These are phyloP conservation scores for Candida incommunis DNA, from an alignment of 805 yeast species.

Conservation along the genomic window DNA sequence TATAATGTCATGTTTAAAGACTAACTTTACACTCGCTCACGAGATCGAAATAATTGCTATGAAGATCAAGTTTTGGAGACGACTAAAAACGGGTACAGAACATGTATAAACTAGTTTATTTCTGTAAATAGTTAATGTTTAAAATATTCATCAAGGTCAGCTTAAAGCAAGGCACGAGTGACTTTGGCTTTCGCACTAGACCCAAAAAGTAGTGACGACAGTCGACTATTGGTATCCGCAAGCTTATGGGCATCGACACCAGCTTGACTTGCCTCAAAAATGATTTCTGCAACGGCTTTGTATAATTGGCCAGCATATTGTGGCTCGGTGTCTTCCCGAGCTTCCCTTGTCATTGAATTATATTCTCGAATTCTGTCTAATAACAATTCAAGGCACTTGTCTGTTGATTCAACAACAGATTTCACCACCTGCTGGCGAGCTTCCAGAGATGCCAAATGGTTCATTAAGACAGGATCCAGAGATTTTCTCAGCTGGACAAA, in stretches of 20 bases:
- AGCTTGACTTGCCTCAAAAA: background rate
- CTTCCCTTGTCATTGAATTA: background rate
- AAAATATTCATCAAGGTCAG: too few relatives aligned
- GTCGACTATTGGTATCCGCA: background rate
- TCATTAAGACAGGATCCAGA: background rate
- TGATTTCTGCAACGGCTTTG: background rate
- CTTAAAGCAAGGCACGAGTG: too few relatives aligned
- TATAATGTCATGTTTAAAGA: too few relatives aligned
- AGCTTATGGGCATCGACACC: background rate
- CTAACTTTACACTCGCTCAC: too few relatives aligned
- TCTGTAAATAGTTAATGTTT: too few relatives aligned
- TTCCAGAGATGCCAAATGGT: background rate
- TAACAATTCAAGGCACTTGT: background rate
- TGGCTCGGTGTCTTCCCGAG: background rate
- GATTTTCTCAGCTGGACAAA: background rate
- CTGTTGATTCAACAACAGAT: background rate
- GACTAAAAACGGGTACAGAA: too few relatives aligned
- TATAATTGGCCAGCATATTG: background rate
- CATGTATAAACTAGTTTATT: too few relatives aligned
- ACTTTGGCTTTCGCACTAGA: too few relatives aligned
- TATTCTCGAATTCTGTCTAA: background rate
- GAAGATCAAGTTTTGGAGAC: too few relatives aligned
- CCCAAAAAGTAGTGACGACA: background rate
- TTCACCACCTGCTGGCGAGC: background rate
- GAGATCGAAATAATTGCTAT: too few relatives aligned